phyloP scores from a whole-genome alignment of 345 rosid genomes.

The Sonneratia alba region DNA sequence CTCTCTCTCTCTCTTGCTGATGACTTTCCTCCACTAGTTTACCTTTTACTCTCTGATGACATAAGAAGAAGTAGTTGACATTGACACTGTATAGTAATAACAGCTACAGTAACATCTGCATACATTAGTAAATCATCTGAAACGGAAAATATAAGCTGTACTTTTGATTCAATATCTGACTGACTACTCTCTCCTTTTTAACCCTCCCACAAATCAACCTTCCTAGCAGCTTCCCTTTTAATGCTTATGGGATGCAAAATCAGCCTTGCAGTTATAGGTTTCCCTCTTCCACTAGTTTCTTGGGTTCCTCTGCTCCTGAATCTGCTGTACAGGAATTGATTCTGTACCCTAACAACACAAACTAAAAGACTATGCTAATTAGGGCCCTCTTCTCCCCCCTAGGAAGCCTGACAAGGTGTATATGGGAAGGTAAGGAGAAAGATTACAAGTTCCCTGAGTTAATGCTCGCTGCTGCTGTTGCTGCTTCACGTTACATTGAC shows the following conservation, averaged over 20 bases:
- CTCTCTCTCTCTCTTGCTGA: neutral
- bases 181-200: constrained; percentile 2
- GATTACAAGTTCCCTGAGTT: constrained; percentile 7
- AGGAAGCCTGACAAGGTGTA: constrained; percentile 18
- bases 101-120: constrained; percentile 7
- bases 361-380: constrained; percentile 17
- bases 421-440: neutral
- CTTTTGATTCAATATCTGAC: neutral
- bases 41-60: constrained; percentile 8
- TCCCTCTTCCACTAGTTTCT: neutral
- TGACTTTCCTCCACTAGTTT: constrained; percentile 8
- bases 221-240: neutral
- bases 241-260: constrained; percentile 6
- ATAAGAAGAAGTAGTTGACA: constrained; percentile 4
- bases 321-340: constrained; percentile 22
- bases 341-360: constrained; percentile 17
- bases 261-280: constrained; percentile 5
- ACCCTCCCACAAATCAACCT: neutral
- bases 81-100: constrained; percentile 12
- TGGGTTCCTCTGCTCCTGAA: constrained; percentile 9
- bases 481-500: constrained; percentile 19
- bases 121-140: neutral
- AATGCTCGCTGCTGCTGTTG: neutral
- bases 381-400: constrained; percentile 19
- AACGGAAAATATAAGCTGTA: neutral